Base-by-base conservation (phyloP, 371 early-diverging fungal genomes). In the Lichtheimia ornata region DNA sequence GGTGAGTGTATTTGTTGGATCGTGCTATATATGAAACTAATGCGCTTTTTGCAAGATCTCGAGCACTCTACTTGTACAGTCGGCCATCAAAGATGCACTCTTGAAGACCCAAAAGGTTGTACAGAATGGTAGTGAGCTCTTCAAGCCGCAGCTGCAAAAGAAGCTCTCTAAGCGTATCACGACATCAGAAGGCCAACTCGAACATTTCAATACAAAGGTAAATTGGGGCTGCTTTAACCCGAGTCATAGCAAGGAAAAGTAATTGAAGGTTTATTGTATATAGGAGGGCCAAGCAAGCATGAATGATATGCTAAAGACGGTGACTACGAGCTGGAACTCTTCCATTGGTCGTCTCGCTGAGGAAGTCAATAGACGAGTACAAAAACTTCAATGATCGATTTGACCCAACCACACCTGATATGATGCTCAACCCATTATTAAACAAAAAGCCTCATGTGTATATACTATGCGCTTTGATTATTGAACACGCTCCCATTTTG, bases 341-440 rank as follows among this genome's bases (percentile, higher is more conserved):
- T 78, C 79, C n/a, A 41, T 62, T 5, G 56, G 59, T 20, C 55
- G 53, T 7, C 47, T 76, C 1, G 42, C 63, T 7, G 79, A 74
- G 43, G 82, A 76, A 41, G 64, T 76, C 30, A 71, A 76, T 64
- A 62, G 73, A 61, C 70, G 82, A 20, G 62, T 76, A 13, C 70
- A 65, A 35, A 78, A 66, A 35, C 35, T 63, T 7, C 58, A 63
- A n/a, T 47, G 35, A 35, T 35, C 35, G 11, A 35, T 11, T 35
- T 35, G 35, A 35, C 35, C 11, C 4, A 4, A 28, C 28, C 7
- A 5, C 5, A 5, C 5, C 4, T 28, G 1, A 35, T 35, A 35
- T 7, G 4, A 35, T 35, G 35, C 9, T 11, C 11, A 35, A 35
- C 11, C 6, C 2, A 35, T 11, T 35, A 35, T 35, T 35, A 35